Evolutionary conservation across 768 basidiomycete genomes (phyloP).

Genomic region (Trametes gibbosa): DNA sequence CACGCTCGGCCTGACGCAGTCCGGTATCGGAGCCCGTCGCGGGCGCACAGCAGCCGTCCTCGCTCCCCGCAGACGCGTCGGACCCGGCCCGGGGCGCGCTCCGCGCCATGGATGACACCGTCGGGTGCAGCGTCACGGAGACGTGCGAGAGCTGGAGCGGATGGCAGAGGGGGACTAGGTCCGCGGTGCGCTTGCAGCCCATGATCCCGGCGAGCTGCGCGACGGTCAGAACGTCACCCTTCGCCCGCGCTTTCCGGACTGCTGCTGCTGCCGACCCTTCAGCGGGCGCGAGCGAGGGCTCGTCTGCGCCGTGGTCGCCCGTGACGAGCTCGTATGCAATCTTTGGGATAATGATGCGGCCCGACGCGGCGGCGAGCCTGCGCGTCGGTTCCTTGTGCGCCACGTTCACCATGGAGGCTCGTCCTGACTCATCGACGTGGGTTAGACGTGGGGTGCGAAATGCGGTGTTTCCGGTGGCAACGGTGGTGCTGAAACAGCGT

Average conservation of each 20-base stretch:
- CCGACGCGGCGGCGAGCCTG: conserved; percentile 72
- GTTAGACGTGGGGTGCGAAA: conserved; percentile 41
- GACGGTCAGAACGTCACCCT: conserved; percentile 71
- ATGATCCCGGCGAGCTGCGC: conserved; percentile 87
- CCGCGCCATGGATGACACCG: conserved; percentile 18
- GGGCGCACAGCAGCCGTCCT: conserved; percentile 3
- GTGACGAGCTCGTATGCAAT: conserved; percentile 65
- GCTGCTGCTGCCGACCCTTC: neutral
- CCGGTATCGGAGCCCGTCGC: conserved; percentile 18
- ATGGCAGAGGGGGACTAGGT: conserved; percentile 87
- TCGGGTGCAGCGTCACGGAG: conserved; percentile 57
- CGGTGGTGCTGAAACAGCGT: conserved; percentile 17
- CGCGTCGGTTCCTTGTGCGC: conserved; percentile 56
- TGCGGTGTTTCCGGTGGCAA: conserved; percentile 12
- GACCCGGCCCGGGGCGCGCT: conserved; percentile 13
- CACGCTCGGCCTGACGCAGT: neutral
- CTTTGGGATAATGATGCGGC: conserved; percentile 65
- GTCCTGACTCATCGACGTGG: conserved; percentile 70
- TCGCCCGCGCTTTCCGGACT: conserved; percentile 41
- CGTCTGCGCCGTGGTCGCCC: conserved; percentile 20
- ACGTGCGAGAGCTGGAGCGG: conserved; percentile 73
- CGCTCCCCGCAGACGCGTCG: conserved; percentile 12
- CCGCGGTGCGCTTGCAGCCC: conserved; percentile 80
- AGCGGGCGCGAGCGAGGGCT: neutral
- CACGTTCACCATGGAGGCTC: conserved; percentile 83